Base-by-base conservation (phyloP, 306 rosid genomes). In the Glycine soja region DNA sequence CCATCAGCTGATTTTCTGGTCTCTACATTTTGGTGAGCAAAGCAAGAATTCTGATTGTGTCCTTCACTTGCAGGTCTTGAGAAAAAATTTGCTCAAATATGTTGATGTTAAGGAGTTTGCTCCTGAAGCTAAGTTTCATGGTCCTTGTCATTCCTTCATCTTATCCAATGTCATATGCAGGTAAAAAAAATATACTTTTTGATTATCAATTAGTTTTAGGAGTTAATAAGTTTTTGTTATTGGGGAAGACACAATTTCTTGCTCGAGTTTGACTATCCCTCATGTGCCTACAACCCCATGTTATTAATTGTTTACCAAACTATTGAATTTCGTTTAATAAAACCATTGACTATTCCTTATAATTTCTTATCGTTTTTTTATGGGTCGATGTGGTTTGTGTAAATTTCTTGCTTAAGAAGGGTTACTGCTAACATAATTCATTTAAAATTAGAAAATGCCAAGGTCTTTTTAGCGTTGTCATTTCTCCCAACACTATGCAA, bases 131-230 rank as follows among this genome's bases (percentile, higher is more conserved):
- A 89, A 87, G 82, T 91, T 92, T 86, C 80, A 75, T 2, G 87
- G 88, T 87, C 88, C 75, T 48, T 82, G 86, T 69, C 88, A 89
- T 19, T 90, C 95, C 74, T 89, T 95, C 86, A 78, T 86, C 88
- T 83, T 95, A 83, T 87, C 95, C 86, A 91, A 91, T 77, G 95
- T 92, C 86, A 89, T 94, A 72, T 92, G 97, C 98, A 94, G 97
- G 98, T 94, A 89, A 77, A 34, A 52, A 51, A 30, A 40, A 4
- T 32, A 16, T 48, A 46, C 47, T 19, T 62, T 73, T 54, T 4
- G 1, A 76, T 24, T 76, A 4, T 19, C 3, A 59, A 58, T 18
- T 24, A 58, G 3, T 58, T 42, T 72, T 63, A 70, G 61, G 38
- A 57, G 46, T 59, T 70, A 71, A 1, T 15, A 30, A 34, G 38